Evolutionary conservation across 352 stramenopile genomes (phyloP).

Genomic region (Phytophthora rubi): DNA sequence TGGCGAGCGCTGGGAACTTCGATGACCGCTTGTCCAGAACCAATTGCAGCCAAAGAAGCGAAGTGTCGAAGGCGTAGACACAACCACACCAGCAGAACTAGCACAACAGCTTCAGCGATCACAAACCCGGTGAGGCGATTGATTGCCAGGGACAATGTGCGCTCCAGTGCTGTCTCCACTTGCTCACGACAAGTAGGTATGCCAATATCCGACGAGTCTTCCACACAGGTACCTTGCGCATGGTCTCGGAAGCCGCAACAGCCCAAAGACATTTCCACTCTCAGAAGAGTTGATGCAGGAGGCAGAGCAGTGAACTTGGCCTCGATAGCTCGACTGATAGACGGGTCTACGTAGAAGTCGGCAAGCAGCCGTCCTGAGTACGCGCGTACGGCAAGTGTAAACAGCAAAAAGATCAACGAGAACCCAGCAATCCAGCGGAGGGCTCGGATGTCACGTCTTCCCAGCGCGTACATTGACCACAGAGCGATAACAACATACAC

Average conservation of each 20-base stretch:
- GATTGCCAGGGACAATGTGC: constrained; percentile 23
- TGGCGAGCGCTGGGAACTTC: background rate
- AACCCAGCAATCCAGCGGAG: constrained; percentile 44
- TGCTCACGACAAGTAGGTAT: constrained; percentile 39
- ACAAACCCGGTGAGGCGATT: constrained; percentile 27
- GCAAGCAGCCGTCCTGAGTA: constrained; percentile 39
- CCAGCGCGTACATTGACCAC: constrained; percentile 34
- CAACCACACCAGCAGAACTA: constrained; percentile 31
- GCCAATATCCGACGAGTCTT: background rate
- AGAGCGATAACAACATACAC: constrained; percentile 42
- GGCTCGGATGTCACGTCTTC: constrained; percentile 35
- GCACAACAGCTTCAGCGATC: constrained; percentile 23
- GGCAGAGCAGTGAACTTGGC: constrained; percentile 39
- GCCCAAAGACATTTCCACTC: constrained; percentile 49
- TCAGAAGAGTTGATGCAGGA: constrained; percentile 21
- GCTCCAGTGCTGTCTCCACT: constrained; percentile 24
- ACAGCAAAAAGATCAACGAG: constrained; percentile 40
- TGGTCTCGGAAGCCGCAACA: constrained; percentile 54
- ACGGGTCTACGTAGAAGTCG: constrained; percentile 47
- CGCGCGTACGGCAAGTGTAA: constrained; percentile 32
- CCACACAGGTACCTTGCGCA: constrained; percentile 42
- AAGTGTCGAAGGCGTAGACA: constrained; percentile 39
- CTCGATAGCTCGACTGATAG: constrained; percentile 41
- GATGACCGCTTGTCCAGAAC: background rate
- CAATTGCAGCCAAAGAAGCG: constrained; percentile 13